Base-by-base conservation (phyloP, 495 filamentous ascomycete genomes). In the Daldinia childiae region DNA sequence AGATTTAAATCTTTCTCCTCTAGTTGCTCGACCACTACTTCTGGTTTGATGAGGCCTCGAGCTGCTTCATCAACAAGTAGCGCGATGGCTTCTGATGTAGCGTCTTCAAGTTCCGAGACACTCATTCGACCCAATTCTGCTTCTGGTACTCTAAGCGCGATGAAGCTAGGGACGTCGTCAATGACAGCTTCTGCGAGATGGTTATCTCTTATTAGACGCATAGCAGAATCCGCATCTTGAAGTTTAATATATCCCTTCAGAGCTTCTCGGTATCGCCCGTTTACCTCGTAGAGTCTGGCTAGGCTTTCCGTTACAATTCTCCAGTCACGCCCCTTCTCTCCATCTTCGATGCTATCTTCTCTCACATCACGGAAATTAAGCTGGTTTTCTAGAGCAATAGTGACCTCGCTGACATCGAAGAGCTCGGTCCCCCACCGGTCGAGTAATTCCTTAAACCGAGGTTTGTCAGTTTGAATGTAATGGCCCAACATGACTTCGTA, bases 21-120 rank as follows among this genome's bases (percentile, higher is more conserved):
- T 2, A 99, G 85, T 69, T 98, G 95, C 1, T 80, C 69, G 36
- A 98, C 90, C 5, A 98, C 93, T 0, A 87, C 84, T 2, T 90
- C 85, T 0, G 94, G 92, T 11, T 84, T 89, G 15, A 99, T 91
- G 45, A 95, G 90, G 1, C 95, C 95, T 52, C 93, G 91, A 59
- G 92, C 89, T 8, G 94, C 93, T 79, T 97, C 95, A 30, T 92
- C 87, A n/a, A 95, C 94, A 19, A 99, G 90, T 19, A 98, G 85
- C 12, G 86, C 87, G 58, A 97, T 92, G 6, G 94, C 89, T 76
- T 98, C 95, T 1, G 87, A 84, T 4, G 92, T 93, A 4, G 88
- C 80, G 68, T 90, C 87, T 74, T 94, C 91, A 6, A 98, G 85
- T 64, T 97, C 92, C 2, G 82, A 79, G 2, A 87, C 82, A 0